These are phyloP conservation scores for Triticum monococcum DNA, from an alignment of 176 grass and related monocot species.

Conservation along the genomic window DNA sequence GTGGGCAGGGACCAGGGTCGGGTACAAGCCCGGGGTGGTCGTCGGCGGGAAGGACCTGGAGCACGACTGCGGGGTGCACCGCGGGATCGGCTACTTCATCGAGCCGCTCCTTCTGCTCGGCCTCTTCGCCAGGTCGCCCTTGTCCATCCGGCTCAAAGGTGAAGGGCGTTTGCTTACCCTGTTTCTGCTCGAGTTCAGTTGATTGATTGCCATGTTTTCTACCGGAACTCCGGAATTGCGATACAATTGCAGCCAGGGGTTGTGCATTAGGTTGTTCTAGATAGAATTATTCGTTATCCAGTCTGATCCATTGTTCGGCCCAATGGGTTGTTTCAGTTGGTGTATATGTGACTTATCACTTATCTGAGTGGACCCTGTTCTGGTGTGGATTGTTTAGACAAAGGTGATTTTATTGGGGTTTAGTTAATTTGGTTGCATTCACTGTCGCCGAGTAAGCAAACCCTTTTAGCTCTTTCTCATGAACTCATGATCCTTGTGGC, in stretches of 20 bases:
- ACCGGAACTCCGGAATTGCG: neutral
- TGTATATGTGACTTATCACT: neutral
- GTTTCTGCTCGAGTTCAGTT: neutral
- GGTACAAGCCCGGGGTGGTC: conserved; percentile 70
- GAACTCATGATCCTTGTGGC: neutral
- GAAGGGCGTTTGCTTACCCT: neutral
- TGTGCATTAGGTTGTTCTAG: neutral
- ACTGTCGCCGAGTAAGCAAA: neutral
- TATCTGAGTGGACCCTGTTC: neutral
- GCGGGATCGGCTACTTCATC: conserved; percentile 82
- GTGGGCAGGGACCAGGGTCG: conserved; percentile 63
- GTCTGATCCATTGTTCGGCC: neutral
- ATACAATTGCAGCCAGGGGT: neutral
- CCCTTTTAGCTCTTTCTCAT: neutral
- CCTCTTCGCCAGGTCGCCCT: conserved; percentile 59
- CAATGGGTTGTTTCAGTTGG: neutral
- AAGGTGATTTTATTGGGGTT: neutral
- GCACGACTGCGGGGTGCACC: conserved; percentile 75
- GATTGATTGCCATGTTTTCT: neutral
- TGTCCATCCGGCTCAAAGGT: conserved; percentile 78
- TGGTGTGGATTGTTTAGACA: neutral
- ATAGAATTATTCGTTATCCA: neutral
- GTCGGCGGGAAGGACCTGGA: conserved; percentile 57
- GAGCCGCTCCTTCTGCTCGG: conserved; percentile 79
- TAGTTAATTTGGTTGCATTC: neutral